Evolutionary conservation across 2,329 filamentous ascomycete species (phyloP).

Genomic region (Bisporella sp.): DNA sequence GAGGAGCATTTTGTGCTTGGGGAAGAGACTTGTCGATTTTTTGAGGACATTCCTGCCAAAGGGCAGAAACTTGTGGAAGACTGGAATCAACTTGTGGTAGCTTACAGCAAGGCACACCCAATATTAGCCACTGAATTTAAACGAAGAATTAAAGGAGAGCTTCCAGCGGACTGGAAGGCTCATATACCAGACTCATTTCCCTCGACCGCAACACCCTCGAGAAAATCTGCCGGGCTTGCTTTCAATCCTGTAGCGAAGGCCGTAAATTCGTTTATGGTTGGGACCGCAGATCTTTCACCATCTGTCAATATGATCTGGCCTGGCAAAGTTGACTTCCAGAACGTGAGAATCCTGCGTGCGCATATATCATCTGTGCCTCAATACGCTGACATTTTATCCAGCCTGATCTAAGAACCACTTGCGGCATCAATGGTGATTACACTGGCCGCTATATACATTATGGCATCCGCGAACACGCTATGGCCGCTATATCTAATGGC

Average conservation of each 20-base stretch:
- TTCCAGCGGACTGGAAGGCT: slow-evolving; percentile 40
- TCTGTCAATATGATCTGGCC: slow-evolving; percentile 51
- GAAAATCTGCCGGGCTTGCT: slow-evolving; percentile 41
- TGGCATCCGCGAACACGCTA: not conserved
- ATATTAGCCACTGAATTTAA: slow-evolving; percentile 43
- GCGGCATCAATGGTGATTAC: not conserved
- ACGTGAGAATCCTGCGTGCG: not conserved
- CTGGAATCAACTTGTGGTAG: slow-evolving; percentile 37
- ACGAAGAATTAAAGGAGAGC: slow-evolving; percentile 39
- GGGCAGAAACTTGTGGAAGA: slow-evolving; percentile 37
- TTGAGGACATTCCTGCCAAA: slow-evolving; percentile 36
- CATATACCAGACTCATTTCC: slow-evolving; percentile 39
- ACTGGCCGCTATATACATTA: not conserved
- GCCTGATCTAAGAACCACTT: not conserved
- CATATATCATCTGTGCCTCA: too few species aligned
- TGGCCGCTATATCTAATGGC: not conserved
- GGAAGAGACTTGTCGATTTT: slow-evolving; percentile 44
- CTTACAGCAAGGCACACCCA: slow-evolving; percentile 39
- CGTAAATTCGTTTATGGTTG: slow-evolving; percentile 43
- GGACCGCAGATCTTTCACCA: slow-evolving; percentile 45
- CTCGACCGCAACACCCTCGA: slow-evolving; percentile 38
- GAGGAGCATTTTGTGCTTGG: slow-evolving; percentile 29
- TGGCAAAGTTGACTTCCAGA: slow-evolving; percentile 34
- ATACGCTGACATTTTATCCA: not conserved
- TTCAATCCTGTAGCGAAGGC: slow-evolving; percentile 44